Conservation (phyloP, 192 early-diverging fungal genomes). For the Backusella parvicylindrica region DNA sequence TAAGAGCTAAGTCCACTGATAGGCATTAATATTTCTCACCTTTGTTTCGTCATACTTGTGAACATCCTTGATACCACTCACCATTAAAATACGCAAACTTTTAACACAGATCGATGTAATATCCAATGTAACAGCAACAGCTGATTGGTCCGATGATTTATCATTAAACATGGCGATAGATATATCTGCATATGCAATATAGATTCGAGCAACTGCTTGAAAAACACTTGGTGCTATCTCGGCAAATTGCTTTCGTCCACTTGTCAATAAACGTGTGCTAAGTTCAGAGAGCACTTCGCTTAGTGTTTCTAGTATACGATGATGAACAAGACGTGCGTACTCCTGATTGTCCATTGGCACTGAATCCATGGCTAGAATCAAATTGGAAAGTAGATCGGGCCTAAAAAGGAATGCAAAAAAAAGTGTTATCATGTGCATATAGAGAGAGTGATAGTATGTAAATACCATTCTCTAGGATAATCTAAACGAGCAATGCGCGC, state of each 20-base stretch:
- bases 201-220: constrained; percentile 61
- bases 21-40: too few relatives aligned
- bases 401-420: constrained; percentile 25
- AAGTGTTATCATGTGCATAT: too few relatives aligned
- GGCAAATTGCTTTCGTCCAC: constrained; percentile 26
- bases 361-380: constrained; percentile 56
- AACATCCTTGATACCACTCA: constrained; percentile 68
- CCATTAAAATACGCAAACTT: constrained; percentile 70
- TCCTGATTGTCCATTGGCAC: constrained; percentile 28
- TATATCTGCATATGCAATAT: constrained; percentile 52
- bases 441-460: neutral
- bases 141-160: constrained; percentile 26
- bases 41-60: constrained; percentile 55
- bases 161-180: constrained; percentile 44
- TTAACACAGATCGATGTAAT: constrained; percentile 67
- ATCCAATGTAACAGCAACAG: constrained; percentile 46
- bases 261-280: constrained; percentile 15
- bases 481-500: constrained; percentile 85
- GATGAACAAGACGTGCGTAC: constrained; percentile 50
- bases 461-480: constrained; percentile 84
- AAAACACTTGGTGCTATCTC: constrained; percentile 73
- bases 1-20: too few relatives aligned
- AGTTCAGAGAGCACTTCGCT: constrained; percentile 41
- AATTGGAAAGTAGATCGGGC: constrained; percentile 56
- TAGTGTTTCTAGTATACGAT: constrained; percentile 69